phyloP scores from a whole-genome alignment of 305 asterid species.

The Andrographis paniculata region DNA sequence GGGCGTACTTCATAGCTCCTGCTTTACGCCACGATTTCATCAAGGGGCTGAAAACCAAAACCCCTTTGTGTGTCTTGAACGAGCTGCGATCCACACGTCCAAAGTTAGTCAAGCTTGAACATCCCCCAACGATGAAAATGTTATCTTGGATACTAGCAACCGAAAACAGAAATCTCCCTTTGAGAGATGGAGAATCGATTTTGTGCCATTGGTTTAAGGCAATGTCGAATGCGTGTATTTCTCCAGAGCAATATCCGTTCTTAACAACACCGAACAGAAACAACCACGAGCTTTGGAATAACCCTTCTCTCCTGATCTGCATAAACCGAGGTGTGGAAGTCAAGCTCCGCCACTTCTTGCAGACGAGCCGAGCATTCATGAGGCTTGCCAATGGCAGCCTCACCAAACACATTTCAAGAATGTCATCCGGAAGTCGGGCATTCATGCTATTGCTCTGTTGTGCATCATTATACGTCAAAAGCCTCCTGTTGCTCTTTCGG shows the following conservation, averaged over 20 bases:
- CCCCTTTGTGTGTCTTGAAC: slow-evolving; percentile 83
- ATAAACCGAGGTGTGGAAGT: slow-evolving; percentile 53
- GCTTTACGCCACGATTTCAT: slow-evolving; percentile 77
- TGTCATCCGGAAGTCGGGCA: slow-evolving; percentile 69
- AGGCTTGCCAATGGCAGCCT: slow-evolving; percentile 69
- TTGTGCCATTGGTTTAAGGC: slow-evolving; percentile 68
- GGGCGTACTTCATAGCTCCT: slow-evolving; percentile 68
- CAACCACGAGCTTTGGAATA: slow-evolving; percentile 64
- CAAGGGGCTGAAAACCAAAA: slow-evolving; percentile 54
- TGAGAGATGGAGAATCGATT: slow-evolving; percentile 53
- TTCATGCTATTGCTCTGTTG: slow-evolving; percentile 41
- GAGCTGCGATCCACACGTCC: slow-evolving; percentile 82
- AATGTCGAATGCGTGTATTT: slow-evolving; percentile 75
- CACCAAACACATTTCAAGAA: slow-evolving; percentile 80
- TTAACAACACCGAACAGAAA: slow-evolving; percentile 77
- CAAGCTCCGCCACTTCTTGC: slow-evolving; percentile 87
- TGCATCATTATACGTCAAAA: slow-evolving; percentile 26
- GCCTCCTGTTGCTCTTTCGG: slow-evolving; percentile 46
- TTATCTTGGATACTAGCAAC: slow-evolving; percentile 58
- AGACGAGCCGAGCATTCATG: slow-evolving; percentile 81
- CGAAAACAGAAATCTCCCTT: slow-evolving; percentile 74
- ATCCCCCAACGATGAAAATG: slow-evolving; percentile 68
- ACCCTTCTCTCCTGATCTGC: slow-evolving; percentile 69
- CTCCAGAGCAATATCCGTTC: slow-evolving; percentile 80
- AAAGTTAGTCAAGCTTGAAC: slow-evolving; percentile 85